Evolutionary conservation across 23 red algal species (phyloP), one percentile per base, ranked within the genome.

Genomic region (Gracilaria caudata): DNA sequence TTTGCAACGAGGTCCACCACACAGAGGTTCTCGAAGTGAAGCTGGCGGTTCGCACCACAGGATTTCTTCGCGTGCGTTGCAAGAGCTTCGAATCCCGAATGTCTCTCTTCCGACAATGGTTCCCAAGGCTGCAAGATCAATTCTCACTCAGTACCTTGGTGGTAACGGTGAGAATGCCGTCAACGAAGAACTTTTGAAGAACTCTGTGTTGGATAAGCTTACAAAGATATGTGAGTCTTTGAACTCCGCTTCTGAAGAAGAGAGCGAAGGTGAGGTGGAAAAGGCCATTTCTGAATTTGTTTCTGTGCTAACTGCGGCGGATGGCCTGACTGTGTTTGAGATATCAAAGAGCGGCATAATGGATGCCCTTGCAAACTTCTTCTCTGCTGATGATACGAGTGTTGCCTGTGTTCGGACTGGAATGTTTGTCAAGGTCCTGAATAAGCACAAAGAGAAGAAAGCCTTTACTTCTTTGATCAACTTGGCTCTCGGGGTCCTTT

Each of bases 311-410:
- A 57, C 80, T 12, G 56, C 79, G 40, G 29, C 81, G 11, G 85
- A 85, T 58, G 59, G 72, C 21, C 40, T 93, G 20, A 84, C 95
- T 12, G 83, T 73, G 0, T 98, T 92, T 60, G 95, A 98, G 81
- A 28, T 98, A 56, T 80, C 82, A 25, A 68, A 51, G 51, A 93
- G 95, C 73, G 78, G 86, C 17, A 61, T 94, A 32, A 90, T 94
- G 57, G 79, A 51, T 25, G 85, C 86, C 4, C 79, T 98, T 73
- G 35, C 80, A 19, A 51, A 61, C 25, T 98, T 82, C 68, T 81
- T 97, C n/a, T 86, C 68, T 58, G 10, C 49, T 35, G 51, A 46
- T n/a, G 82, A 77, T 13, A 4, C 21, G 4, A 56, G 5, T 12
- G 39, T 77, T 71, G 43, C 36, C 4, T 64, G 44, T 19, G 38